Evolutionary conservation across 2,329 filamentous ascomycete genomes (phyloP).

Genomic region (Claviceps sp.): DNA sequence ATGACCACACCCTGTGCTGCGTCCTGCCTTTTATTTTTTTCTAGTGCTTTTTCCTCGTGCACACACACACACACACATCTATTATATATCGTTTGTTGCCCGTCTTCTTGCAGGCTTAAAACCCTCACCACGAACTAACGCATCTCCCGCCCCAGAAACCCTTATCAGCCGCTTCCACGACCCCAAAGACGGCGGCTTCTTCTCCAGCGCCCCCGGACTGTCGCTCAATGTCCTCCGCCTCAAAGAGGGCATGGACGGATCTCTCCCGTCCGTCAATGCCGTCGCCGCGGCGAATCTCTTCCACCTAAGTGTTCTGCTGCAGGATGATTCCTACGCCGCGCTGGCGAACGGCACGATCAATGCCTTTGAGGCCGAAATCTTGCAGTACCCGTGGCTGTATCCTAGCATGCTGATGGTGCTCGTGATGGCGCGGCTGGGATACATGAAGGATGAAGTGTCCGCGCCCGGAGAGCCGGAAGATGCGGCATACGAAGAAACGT

Average conservation of each 20-base stretch:
- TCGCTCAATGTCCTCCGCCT: conserved; percentile 67
- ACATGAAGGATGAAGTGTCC: too few relatives aligned
- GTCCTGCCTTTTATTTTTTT: background rate
- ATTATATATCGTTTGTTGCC: too few relatives aligned
- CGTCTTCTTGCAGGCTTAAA: too few relatives aligned
- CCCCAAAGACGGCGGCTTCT: conserved; percentile 51
- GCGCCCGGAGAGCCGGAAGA: too few relatives aligned
- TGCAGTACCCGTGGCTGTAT: conserved; percentile 89
- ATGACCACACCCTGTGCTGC: background rate
- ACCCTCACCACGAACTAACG: conserved; percentile 4
- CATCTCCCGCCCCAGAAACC: conserved; percentile 32
- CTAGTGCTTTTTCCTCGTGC: too few relatives aligned
- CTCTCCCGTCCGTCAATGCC: conserved; percentile 81
- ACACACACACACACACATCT: too few relatives aligned
- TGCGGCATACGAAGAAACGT: too few relatives aligned
- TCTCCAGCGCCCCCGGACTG: conserved; percentile 50
- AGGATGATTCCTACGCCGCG: conserved; percentile 47
- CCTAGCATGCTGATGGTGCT: conserved; percentile 65
- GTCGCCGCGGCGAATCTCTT: conserved; percentile 80
- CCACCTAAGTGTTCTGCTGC: conserved; percentile 57
- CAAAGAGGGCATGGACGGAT: conserved; percentile 91
- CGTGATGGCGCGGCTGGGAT: conserved; percentile 59
- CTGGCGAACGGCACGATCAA: conserved; percentile 62
- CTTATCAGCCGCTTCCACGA: conserved; percentile 75
- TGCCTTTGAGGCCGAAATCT: conserved; percentile 80